These are phyloP conservation scores for Pseudogymnoascus sp. DNA, from an alignment of 2,329 filamentous ascomycete genomes.

Conservation along the genomic window DNA sequence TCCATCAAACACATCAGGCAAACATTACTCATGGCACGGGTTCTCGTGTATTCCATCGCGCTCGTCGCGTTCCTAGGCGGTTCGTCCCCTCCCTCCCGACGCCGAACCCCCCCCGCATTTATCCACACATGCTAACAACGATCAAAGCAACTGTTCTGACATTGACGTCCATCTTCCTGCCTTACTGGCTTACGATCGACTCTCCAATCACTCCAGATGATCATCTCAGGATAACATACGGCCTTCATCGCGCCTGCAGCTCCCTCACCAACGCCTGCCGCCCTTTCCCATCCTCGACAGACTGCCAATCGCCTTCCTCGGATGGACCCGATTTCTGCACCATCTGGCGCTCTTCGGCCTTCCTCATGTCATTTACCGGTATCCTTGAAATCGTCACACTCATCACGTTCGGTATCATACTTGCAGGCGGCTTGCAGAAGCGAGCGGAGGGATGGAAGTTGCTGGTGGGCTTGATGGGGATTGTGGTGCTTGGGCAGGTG, in stretches of 20 bases:
- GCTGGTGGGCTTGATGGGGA: constrained; percentile 54
- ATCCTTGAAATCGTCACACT: constrained; percentile 74
- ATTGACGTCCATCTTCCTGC: constrained; percentile 58
- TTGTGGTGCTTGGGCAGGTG: constrained; percentile 63
- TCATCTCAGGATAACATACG: constrained; percentile 58
- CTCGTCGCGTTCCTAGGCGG: constrained; percentile 36
- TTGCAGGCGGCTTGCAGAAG: constrained; percentile 70
- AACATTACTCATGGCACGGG: constrained; percentile 33
- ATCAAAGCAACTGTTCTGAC: constrained; percentile 64
- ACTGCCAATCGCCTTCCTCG: constrained; percentile 46
- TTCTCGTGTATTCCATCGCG: constrained; percentile 33
- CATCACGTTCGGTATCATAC: constrained; percentile 70
- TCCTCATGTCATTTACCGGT: constrained; percentile 75
- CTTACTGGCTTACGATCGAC: constrained; percentile 62
- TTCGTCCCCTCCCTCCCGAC: constrained; percentile 27
- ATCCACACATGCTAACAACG: constrained; percentile 9
- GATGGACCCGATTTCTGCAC: constrained; percentile 65
- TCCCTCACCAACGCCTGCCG: constrained; percentile 56
- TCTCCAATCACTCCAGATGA: constrained; percentile 40
- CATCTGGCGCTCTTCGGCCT: constrained; percentile 83
- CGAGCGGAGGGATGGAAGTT: constrained; percentile 78
- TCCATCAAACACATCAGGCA: neutral
- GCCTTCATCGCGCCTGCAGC: constrained; percentile 75
- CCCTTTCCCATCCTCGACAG: constrained; percentile 57
- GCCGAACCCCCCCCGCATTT: neutral